Percentiles rank a stretch among this genome's conserved stretches.
Conservation (phyloP, 306 rosid genomes). For the Begonia loranthoides region DNA sequence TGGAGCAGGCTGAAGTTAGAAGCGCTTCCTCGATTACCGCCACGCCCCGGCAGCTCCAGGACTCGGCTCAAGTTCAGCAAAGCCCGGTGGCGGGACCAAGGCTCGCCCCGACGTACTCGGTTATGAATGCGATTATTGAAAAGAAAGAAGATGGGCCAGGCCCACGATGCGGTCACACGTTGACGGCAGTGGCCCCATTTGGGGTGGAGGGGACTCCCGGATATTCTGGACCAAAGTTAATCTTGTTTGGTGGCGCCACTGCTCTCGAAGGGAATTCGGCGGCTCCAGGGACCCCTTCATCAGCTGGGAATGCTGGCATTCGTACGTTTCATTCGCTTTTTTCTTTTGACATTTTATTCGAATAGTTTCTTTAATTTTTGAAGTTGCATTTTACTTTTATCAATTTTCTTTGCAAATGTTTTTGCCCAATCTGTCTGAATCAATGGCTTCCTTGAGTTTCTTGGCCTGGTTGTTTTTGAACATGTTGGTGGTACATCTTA, state of each 20-base stretch:
- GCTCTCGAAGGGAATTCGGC: constrained; percentile 98
- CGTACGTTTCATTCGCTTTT: constrained; percentile 38
- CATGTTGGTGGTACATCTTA: no score
- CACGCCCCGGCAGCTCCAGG: constrained; percentile 22
- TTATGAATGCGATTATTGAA: constrained; percentile 75
- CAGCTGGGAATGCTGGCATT: constrained; percentile 97
- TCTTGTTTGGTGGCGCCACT: constrained; percentile 97
- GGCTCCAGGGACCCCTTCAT: constrained; percentile 83
- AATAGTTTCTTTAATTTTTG: background rate
- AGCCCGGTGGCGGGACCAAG: constrained; percentile 76
- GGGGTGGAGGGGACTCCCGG: constrained; percentile 93
- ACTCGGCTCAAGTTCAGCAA: constrained; percentile 44
- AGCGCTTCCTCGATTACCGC: constrained; percentile 20
- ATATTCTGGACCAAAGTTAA: constrained; percentile 79
- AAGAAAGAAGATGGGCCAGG: constrained; percentile 99
- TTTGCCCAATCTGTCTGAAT: no score
- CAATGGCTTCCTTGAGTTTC: no score
- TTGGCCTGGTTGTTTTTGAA: no score
- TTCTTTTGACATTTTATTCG: background rate
- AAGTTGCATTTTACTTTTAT: no score
- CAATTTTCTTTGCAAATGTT: no score
- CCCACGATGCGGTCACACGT: constrained; percentile 96
- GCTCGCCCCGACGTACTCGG: constrained; percentile 85
- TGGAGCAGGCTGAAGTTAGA: constrained; percentile 36
- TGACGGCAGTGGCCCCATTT: constrained; percentile 91